Conservation (phyloP, 768 basidiomycete genomes). For the Galerina sulciceps region DNA sequence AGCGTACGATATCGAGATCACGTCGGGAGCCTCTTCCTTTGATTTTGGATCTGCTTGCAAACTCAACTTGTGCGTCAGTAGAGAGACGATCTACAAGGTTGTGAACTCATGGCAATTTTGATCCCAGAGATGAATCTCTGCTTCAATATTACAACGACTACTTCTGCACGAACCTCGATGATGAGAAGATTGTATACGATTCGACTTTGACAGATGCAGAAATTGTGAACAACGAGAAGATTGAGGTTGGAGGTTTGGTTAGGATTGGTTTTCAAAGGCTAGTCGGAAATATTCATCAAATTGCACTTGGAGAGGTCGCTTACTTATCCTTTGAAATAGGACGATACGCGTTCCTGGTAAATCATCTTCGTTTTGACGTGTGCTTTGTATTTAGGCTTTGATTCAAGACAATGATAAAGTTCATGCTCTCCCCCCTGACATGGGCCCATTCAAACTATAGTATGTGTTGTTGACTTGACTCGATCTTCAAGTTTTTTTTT, state of each 20-base stretch:
- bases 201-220: not conserved
- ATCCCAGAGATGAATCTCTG: not conserved
- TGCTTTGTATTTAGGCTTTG: not conserved
- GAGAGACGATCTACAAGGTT: no score
- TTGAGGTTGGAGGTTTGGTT: conserved; percentile 3
- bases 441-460: not conserved
- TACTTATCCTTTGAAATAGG: not conserved
- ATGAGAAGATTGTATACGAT: no score
- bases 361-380: not conserved
- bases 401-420: not conserved
- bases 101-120: no score
- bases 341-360: conserved; percentile 1
- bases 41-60: not conserved
- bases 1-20: not conserved
- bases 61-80: not conserved
- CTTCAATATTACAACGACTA: not conserved
- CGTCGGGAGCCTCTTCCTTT: not conserved
- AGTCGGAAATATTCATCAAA: no score
- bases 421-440: not conserved
- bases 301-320: no score
- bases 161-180: no score
- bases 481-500: not conserved
- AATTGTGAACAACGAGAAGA: not conserved
- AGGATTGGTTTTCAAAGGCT: conserved; percentile 8
- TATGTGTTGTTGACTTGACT: no score